Percentiles rank a stretch among this genome's conserved stretches.
phyloP scores from a whole-genome alignment of 2,329 filamentous ascomycete species.

The Nemania bipapillata region DNA sequence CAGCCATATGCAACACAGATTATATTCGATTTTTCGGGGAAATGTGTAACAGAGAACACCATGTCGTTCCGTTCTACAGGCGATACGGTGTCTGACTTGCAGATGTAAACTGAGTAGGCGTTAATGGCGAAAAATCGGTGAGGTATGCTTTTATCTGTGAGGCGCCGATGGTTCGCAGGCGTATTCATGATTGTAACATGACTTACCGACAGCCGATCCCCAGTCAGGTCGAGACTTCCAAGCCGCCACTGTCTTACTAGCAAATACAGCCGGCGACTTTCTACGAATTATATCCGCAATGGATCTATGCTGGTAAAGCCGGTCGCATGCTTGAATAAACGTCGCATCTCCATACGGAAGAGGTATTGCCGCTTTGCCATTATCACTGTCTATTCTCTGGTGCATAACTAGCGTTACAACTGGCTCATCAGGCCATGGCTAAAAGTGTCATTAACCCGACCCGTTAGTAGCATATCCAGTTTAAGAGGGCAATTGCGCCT shows the following conservation, averaged over 20 bases:
- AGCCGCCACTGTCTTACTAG: slow-evolving; percentile 15
- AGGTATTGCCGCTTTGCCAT: slow-evolving; percentile 17
- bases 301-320: slow-evolving; percentile 41
- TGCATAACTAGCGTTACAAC: slow-evolving; percentile 35
- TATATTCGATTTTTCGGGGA: slow-evolving; percentile 30
- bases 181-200: neutral
- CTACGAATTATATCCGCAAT: slow-evolving; percentile 23
- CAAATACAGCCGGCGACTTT: slow-evolving; percentile 36
- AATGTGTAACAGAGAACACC: slow-evolving; percentile 41
- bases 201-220: slow-evolving; percentile 34
- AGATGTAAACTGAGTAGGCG: slow-evolving; percentile 39
- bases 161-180: neutral
- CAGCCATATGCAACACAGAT: slow-evolving; percentile 43
- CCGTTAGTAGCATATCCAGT: neutral
- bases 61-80: slow-evolving; percentile 27
- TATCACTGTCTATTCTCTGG: slow-evolving; percentile 11
- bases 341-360: slow-evolving; percentile 33
- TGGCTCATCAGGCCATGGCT: slow-evolving; percentile 10
- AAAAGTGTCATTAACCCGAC: neutral
- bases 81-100: slow-evolving; percentile 42
- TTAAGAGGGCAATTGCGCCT: neutral
- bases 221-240: slow-evolving; percentile 26
- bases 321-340: slow-evolving; percentile 27
- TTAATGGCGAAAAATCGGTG: neutral
- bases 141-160: neutral